A percentile compares a stretch with the other conserved stretches of the same genome.
Evolutionary conservation across 1,284 basidiomycete species (phyloP).

Genomic region (Mycena sp.): DNA sequence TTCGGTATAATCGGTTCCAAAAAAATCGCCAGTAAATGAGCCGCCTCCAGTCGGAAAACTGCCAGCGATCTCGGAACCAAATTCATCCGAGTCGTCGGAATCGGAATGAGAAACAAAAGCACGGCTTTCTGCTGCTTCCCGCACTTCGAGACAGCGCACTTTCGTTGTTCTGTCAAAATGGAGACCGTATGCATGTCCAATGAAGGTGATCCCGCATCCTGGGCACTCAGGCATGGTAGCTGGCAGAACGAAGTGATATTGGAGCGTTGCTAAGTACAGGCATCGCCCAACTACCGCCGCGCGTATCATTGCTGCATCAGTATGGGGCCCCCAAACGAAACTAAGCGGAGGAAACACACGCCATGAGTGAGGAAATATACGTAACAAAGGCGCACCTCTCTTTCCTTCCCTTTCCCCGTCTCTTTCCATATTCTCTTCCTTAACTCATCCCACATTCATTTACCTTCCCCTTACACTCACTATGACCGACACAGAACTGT

Average conservation of each 20-base stretch:
- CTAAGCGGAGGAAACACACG: neutral
- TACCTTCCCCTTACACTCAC: neutral
- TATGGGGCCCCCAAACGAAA: neutral
- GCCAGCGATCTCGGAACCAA: neutral
- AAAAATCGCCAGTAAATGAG: constrained; percentile 16
- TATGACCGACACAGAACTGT: neutral
- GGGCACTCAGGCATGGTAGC: constrained; percentile 8
- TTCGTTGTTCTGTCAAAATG: constrained; percentile 2
- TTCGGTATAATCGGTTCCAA: constrained; percentile 8
- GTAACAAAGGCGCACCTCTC: neutral
- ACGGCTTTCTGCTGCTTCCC: neutral
- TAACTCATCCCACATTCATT: neutral
- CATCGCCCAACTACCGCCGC: neutral
- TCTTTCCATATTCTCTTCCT: too few species aligned
- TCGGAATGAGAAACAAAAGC: too few species aligned
- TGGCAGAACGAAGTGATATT: neutral
- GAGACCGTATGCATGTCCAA: neutral
- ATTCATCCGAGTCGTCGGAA: neutral
- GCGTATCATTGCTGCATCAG: neutral
- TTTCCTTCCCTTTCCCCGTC: neutral
- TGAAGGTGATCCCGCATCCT: neutral
- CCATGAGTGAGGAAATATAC: neutral
- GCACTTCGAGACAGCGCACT: neutral
- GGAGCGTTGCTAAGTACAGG: neutral
- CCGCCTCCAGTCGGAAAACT: neutral